Conservation (phyloP, 2,329 filamentous ascomycete genomes). For the Trichoderma guizhouense region DNA sequence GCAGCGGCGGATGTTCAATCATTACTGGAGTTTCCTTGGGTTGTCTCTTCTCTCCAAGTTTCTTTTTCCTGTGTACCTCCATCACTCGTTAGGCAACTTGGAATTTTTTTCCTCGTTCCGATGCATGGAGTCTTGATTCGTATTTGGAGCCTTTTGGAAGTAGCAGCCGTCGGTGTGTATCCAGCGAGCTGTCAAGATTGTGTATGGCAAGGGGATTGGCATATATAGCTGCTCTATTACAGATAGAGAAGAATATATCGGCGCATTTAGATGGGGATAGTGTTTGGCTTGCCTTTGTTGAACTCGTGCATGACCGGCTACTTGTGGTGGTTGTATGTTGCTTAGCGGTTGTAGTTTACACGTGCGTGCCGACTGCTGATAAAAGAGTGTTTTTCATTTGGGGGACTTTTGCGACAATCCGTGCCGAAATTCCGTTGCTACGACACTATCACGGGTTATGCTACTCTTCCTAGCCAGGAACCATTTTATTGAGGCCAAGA, state of each 20-base stretch:
- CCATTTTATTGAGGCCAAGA: not conserved
- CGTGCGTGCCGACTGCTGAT: not conserved
- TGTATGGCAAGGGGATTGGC: not conserved
- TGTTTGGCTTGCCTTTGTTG: not conserved
- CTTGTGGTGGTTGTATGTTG: not conserved
- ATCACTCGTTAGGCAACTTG: not conserved
- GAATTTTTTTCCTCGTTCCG: no score
- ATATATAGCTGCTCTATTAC: not conserved
- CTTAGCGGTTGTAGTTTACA: not conserved
- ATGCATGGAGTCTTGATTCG: not conserved
- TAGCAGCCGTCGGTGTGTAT: not conserved
- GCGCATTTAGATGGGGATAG: not conserved
- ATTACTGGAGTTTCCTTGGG: not conserved
- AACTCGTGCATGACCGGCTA: not conserved
- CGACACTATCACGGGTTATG: not conserved
- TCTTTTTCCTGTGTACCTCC: not conserved
- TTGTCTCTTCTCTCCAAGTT: not conserved
- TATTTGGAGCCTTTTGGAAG: not conserved
- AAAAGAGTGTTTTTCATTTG: not conserved
- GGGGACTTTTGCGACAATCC: not conserved
- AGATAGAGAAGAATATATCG: slow-evolving; percentile 1
- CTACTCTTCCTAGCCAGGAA: not conserved
- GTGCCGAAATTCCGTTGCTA: not conserved
- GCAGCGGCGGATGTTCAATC: not conserved
- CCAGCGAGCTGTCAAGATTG: not conserved